Evolutionary conservation across 2,329 filamentous ascomycete species (phyloP).

Genomic region (Calycina marina): DNA sequence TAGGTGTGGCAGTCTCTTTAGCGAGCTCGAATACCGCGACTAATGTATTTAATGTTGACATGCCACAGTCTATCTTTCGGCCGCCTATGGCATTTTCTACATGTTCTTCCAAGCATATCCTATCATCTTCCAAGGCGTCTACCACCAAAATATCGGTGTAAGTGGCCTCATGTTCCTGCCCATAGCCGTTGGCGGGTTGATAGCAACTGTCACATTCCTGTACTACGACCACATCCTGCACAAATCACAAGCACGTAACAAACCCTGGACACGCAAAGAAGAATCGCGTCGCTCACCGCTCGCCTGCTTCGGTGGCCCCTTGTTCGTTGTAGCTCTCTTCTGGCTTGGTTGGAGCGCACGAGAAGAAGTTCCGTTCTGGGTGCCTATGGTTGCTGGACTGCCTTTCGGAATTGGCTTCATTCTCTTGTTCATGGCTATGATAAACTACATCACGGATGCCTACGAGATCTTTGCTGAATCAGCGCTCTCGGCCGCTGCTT

Average conservation of each 20-base stretch:
- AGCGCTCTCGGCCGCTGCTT: constrained; percentile 31
- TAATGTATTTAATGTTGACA: too few species aligned
- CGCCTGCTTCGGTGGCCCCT: constrained; percentile 32
- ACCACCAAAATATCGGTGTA: constrained; percentile 42
- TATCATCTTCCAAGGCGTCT: constrained; percentile 43
- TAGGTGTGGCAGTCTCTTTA: too few species aligned
- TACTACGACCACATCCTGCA: constrained; percentile 36
- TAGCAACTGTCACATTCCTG: constrained; percentile 33
- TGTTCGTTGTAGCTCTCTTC: constrained; percentile 36
- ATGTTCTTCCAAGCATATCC: constrained; percentile 53
- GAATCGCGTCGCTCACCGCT: constrained; percentile 35
- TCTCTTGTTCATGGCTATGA: constrained; percentile 43
- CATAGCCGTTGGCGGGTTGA: constrained; percentile 33
- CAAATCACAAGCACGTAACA: constrained; percentile 31
- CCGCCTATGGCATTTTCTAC: constrained; percentile 49
- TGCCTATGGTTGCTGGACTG: constrained; percentile 39
- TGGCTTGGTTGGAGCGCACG: constrained; percentile 42
- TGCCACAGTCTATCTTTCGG: constrained; percentile 38
- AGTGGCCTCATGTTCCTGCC: constrained; percentile 46
- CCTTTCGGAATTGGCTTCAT: constrained; percentile 39
- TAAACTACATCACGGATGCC: constrained; percentile 41
- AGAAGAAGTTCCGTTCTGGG: constrained; percentile 37
- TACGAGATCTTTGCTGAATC: constrained; percentile 44
- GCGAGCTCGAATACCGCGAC: too few species aligned
- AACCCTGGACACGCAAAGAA: constrained; percentile 33